A percentile compares a stretch with the other conserved stretches of the same genome.
Evolutionary conservation across 2,329 filamentous ascomycete genomes (phyloP).

Genomic region (Alternaria atra): DNA sequence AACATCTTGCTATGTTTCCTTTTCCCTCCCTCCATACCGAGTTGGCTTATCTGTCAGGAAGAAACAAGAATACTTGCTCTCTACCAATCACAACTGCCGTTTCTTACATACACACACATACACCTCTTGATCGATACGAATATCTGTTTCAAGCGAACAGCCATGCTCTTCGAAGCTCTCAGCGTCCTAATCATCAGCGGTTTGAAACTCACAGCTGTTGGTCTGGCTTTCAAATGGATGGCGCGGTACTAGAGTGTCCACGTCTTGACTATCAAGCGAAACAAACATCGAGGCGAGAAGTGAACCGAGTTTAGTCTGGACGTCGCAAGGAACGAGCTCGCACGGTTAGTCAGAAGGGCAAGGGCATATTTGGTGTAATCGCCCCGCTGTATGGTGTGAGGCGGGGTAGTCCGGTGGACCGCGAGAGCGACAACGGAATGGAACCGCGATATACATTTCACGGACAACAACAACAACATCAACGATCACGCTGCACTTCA

Average conservation of each 20-base stretch:
- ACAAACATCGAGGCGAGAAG: neutral
- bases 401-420: neutral
- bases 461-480: neutral
- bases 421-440: conserved; percentile 4
- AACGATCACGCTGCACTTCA: neutral
- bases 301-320: neutral
- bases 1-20: neutral
- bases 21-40: neutral
- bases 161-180: conserved; percentile 34
- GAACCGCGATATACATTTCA: neutral
- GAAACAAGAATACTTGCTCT: neutral
- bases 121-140: neutral
- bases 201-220: conserved; percentile 44
- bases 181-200: conserved; percentile 37
- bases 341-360: neutral
- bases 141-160: neutral
- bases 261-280: neutral
- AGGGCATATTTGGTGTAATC: conserved; percentile 20
- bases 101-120: neutral
- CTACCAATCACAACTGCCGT: neutral
- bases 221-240: conserved; percentile 40
- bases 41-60: neutral
- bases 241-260: conserved; percentile 24
- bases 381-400: conserved; percentile 30
- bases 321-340: neutral